Conservation (phyloP, 352 stramenopile genomes). For the Phytophthora podocarpi region DNA sequence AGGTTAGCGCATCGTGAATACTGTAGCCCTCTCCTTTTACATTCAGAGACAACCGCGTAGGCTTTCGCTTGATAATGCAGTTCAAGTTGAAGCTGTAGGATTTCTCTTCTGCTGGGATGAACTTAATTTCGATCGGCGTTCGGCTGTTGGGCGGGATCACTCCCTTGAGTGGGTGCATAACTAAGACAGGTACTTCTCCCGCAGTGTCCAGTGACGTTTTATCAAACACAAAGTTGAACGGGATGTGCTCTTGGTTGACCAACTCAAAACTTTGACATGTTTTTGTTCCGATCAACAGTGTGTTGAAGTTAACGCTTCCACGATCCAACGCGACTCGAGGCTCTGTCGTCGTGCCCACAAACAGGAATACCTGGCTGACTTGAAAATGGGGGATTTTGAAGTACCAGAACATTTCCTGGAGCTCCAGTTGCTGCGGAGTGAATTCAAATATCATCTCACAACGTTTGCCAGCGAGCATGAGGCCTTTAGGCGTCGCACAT, state of each 20-base stretch:
- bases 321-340: conserved; percentile 89
- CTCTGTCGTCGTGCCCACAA: conserved; percentile 92
- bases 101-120: conserved; percentile 92
- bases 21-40: conserved; percentile 95
- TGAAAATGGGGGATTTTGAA: conserved; percentile 91
- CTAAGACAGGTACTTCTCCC: conserved; percentile 76
- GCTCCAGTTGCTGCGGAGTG: conserved; percentile 87
- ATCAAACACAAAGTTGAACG: conserved; percentile 96
- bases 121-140: conserved; percentile 86
- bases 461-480: conserved; percentile 92
- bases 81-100: conserved; percentile 94
- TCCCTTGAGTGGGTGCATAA: conserved; percentile 88
- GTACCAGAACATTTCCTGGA: conserved; percentile 93
- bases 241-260: conserved; percentile 92
- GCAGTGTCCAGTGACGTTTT: conserved; percentile 83
- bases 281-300: conserved; percentile 89
- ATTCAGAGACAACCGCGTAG: conserved; percentile 91
- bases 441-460: conserved; percentile 98
- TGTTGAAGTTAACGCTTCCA: conserved; percentile 92
- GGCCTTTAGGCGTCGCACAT: conserved; percentile 89
- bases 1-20: conserved; percentile 83
- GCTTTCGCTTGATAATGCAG: conserved; percentile 93
- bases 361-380: conserved; percentile 91
- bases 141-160: conserved; percentile 90
- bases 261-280: conserved; percentile 88